These are phyloP conservation scores for Podila horticola DNA, from an alignment of 192 early-diverging fungal genomes.

Conservation along the genomic window DNA sequence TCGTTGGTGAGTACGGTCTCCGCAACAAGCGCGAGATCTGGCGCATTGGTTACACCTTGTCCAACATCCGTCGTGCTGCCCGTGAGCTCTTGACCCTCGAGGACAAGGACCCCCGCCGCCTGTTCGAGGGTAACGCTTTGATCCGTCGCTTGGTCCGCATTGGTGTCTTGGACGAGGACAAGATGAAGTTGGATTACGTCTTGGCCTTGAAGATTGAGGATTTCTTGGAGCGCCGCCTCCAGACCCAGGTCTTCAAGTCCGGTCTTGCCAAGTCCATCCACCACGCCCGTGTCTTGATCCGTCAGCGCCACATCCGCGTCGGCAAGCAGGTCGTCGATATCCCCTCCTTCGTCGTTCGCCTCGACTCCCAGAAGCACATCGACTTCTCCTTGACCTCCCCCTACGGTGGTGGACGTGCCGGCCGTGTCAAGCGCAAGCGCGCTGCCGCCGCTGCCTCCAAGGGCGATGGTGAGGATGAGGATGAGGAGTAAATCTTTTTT, in stretches of 20 bases:
- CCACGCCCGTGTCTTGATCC: conserved; percentile 98
- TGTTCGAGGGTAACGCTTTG: conserved; percentile 99
- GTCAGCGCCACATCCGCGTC: conserved; percentile 97
- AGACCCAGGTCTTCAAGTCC: conserved; percentile 99
- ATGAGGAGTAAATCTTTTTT: conserved; percentile 57
- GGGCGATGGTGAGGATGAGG: conserved; percentile 69
- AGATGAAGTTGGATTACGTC: conserved; percentile 99
- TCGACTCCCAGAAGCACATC: conserved; percentile 71
- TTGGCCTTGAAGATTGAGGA: conserved; percentile 97
- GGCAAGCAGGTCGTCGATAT: conserved; percentile 98
- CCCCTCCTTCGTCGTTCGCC: conserved; percentile 93
- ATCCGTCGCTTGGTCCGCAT: conserved; percentile 98
- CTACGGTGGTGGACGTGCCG: conserved; percentile 97
- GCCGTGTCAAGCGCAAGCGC: conserved; percentile 97
- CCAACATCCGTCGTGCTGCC: conserved; percentile 99
- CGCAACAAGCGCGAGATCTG: conserved; percentile 99
- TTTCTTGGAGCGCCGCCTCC: conserved; percentile 97
- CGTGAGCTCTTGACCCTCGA: conserved; percentile 99
- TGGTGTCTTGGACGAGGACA: conserved; percentile 97
- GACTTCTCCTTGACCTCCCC: conserved; percentile 86
- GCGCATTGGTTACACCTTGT: conserved; percentile 95
- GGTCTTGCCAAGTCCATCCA: conserved; percentile 98
- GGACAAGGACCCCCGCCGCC: conserved; percentile 95
- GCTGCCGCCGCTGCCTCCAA: conserved; percentile 73
- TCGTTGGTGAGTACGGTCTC: conserved; percentile 97